Conservation (phyloP, 306 rosid species). For the Myrica gale region DNA sequence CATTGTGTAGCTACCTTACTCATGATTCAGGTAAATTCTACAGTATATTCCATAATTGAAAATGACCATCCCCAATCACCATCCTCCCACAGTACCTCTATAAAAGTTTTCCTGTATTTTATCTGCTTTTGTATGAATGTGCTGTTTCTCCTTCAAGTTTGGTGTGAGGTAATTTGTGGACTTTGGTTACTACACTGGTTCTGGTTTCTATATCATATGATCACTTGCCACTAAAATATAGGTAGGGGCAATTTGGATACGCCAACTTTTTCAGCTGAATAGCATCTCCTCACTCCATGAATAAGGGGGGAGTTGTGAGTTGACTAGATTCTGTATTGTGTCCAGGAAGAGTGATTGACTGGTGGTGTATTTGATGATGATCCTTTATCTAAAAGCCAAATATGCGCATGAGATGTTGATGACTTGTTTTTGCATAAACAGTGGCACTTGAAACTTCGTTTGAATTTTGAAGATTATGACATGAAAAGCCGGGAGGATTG, state of each 20-base stretch:
- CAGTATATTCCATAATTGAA: not conserved
- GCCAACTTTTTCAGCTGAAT: not conserved
- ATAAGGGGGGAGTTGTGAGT: not conserved
- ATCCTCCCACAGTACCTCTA: not conserved
- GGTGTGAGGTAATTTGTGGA: not conserved
- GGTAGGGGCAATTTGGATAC: not conserved
- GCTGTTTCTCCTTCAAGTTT: not conserved
- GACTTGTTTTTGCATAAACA: not conserved
- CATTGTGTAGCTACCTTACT: constrained; percentile 78
- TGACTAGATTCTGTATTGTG: too few species aligned
- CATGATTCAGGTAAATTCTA: constrained; percentile 75
- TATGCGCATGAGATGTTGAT: not conserved
- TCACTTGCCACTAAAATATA: not conserved
- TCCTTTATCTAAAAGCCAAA: not conserved
- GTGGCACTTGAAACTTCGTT: not conserved
- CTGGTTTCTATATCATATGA: not conserved
- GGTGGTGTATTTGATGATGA: not conserved
- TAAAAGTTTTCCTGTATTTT: not conserved
- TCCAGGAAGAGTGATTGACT: not conserved
- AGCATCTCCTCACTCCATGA: not conserved
- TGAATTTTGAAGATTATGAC: not conserved
- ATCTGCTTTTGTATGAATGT: not conserved
- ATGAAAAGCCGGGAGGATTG: not conserved
- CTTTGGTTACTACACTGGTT: not conserved
- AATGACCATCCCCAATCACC: not conserved